Conservation (phyloP, 345 rosid species). For the Ceriops tagal region DNA sequence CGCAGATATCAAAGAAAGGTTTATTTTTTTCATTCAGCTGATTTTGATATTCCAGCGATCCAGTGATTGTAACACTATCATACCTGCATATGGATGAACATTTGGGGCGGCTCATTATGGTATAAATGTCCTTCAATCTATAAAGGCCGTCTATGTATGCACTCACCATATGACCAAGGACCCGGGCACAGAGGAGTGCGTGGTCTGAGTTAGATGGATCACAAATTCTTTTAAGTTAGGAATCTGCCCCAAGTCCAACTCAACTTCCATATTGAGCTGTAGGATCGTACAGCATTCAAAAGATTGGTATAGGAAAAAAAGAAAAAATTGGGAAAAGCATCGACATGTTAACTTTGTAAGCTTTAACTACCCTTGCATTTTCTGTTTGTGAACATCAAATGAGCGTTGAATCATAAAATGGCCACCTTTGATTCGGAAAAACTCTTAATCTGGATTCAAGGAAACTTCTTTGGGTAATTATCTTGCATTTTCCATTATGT, state of each 20-base stretch:
- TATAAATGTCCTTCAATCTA: too few relatives aligned
- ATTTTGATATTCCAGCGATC: slow-evolving; percentile 61
- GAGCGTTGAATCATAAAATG: too few relatives aligned
- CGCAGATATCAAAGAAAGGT: slow-evolving; percentile 79
- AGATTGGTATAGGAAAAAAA: neutral
- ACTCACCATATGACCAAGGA: slow-evolving; percentile 77
- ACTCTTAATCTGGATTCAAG: too few relatives aligned
- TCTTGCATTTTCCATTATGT: too few relatives aligned
- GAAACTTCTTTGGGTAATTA: too few relatives aligned
- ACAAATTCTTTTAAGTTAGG: slow-evolving; percentile 64
- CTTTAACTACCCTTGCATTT: too few relatives aligned
- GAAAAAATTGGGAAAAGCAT: too few relatives aligned
- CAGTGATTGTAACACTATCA: slow-evolving; percentile 61
- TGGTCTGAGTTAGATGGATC: slow-evolving; percentile 58
- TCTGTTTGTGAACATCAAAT: too few relatives aligned
- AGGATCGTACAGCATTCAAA: neutral
- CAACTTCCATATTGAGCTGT: slow-evolving; percentile 75
- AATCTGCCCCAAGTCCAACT: slow-evolving; percentile 43
- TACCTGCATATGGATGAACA: slow-evolving; percentile 45
- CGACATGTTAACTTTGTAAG: too few relatives aligned
- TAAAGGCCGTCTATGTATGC: too few relatives aligned
- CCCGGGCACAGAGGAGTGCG: slow-evolving; percentile 67
- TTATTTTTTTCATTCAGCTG: slow-evolving; percentile 59
- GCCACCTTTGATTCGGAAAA: too few relatives aligned
- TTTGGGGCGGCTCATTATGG: too few relatives aligned